Evolutionary conservation across 257 asterid genomes (phyloP).

Genomic region (Nicotiana attenuata): DNA sequence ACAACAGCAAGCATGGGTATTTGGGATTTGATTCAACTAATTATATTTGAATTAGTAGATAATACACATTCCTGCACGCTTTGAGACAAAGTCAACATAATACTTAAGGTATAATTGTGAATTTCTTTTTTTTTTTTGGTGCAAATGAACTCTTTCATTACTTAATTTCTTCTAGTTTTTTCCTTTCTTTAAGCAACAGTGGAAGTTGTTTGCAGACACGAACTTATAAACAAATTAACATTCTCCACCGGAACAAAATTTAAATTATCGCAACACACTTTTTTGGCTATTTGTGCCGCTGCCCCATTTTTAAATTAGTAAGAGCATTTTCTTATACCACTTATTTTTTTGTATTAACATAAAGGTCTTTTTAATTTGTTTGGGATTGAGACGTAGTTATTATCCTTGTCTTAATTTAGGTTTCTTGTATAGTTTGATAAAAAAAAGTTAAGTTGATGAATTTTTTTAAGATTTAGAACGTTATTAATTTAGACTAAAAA

Average conservation of each 20-base stretch:
- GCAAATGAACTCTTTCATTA: neutral
- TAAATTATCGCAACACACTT: neutral
- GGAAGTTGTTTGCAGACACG: neutral
- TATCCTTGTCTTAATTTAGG: neutral
- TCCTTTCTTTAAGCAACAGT: neutral
- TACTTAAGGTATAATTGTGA: neutral
- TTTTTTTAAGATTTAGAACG: neutral
- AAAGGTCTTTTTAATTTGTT: neutral
- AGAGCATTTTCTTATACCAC: neutral
- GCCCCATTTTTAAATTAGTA: neutral
- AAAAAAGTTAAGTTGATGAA: neutral
- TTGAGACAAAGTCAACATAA: constrained; percentile 27
- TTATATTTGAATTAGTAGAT: neutral
- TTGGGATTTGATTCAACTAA: neutral
- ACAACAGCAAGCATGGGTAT: neutral
- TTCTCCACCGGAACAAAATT: neutral
- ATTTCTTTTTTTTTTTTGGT: too few relatives aligned
- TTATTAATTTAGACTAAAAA: neutral
- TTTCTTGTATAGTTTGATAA: neutral
- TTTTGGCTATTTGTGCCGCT: neutral
- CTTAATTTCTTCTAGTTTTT: neutral
- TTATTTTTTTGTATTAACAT: neutral
- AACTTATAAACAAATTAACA: neutral
- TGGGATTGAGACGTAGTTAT: too few relatives aligned
- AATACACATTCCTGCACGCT: constrained; percentile 14